Evolutionary conservation across 2,329 filamentous ascomycete species (phyloP), one percentile per base, ranked within the genome.

Genomic region (Nemania bipapillata): DNA sequence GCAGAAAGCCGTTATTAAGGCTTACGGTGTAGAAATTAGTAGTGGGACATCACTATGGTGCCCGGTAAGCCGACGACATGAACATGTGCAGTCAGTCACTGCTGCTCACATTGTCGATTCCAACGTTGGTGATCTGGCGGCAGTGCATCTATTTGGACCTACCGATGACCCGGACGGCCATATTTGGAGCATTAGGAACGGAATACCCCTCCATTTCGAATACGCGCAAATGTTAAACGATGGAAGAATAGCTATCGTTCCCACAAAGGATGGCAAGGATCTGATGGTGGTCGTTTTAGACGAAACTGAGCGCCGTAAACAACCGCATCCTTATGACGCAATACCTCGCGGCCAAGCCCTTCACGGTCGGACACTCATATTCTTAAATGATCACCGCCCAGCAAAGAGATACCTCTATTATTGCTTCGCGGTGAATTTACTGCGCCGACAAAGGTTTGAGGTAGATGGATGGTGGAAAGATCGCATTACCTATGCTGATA

Each of bases 191-290:
- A 15, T 54, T 7, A 56, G 35, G 45, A 68, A 65, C 42, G 62
- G 62, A 26, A 65, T 68, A 37, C 37, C 37, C 32, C 3, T 68
- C n/a, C n/a, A n/a, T 37, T 20, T 1, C 20, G 20, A 26, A 9
- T 68, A 68, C 45, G 35, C 53, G 35, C 7, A 30, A 50, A 42
- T 65, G 56, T 57, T 65, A 20, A 45, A 62, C 45, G 62, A 68
- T 30, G 68, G 54, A 3, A 32, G 52, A 30, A 63, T 70, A 53
- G 63, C 63, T 15, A 67, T 70, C 53, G 52, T 70, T n/a, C 64
- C 64, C 20, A 62, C 64, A 1, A 60, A 5, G 40, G 68, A 67
- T 47, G 59, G 59, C 32, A 56, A 35, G 35, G 35, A 35, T 58
- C 52, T 67, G 35, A 67, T 61, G 64, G 59, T 65, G 15, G 26